Evolutionary conservation across 345 rosid genomes (phyloP).

Genomic region (Pistacia vera): DNA sequence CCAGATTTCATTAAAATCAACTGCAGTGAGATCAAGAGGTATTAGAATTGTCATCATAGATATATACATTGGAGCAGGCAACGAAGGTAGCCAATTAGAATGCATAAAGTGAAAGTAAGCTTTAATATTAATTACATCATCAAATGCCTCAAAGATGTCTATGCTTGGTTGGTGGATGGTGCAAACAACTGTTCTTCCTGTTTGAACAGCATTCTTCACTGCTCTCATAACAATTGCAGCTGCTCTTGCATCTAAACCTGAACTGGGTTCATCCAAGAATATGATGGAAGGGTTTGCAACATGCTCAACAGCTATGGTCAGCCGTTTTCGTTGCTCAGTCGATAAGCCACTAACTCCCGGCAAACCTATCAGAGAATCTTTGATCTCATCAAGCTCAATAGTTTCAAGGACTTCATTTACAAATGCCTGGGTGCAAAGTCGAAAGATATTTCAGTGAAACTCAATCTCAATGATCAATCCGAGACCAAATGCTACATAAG

Average conservation of each 20-base stretch:
- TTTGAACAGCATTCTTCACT: conserved; percentile 45
- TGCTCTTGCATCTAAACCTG: conserved; percentile 58
- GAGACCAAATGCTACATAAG: neutral
- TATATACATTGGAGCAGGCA: neutral
- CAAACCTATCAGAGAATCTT: conserved; percentile 46
- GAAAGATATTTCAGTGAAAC: neutral
- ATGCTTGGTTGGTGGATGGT: conserved; percentile 60
- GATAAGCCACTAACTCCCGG: conserved; percentile 45
- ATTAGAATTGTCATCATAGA: conserved; percentile 4
- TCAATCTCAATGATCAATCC: neutral
- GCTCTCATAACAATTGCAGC: conserved; percentile 63
- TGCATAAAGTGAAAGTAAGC: neutral
- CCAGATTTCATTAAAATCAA: conserved; percentile 45
- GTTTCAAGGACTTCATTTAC: conserved; percentile 46
- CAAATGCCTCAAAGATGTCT: conserved; percentile 51
- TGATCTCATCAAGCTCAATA: conserved; percentile 46
- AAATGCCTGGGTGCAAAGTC: conserved; percentile 22
- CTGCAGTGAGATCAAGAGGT: conserved; percentile 26
- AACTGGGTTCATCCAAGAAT: conserved; percentile 59
- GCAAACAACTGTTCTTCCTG: conserved; percentile 54
- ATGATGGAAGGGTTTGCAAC: conserved; percentile 57
- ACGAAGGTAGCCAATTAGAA: neutral
- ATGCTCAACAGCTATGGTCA: conserved; percentile 59
- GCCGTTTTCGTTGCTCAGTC: conserved; percentile 52
- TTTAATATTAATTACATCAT: conserved; percentile 38